Base-by-base conservation (phyloP, 768 basidiomycete genomes). In the Boletales sp. region DNA sequence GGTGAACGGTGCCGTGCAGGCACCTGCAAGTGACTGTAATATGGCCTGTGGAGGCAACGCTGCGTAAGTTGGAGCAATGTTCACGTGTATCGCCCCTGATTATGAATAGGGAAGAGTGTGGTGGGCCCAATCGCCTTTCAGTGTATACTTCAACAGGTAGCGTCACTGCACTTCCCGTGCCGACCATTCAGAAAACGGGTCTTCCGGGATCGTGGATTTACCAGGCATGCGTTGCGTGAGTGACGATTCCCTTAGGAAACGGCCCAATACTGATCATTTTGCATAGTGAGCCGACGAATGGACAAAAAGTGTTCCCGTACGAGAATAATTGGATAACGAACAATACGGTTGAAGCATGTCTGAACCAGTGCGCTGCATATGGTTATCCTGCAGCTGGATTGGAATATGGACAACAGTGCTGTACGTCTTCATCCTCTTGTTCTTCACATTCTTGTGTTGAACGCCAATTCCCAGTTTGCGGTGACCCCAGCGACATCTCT, bases 21-120 rank as follows among this genome's bases (percentile, higher is more conserved):
- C 76, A 0, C 53, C 71, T 1, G 75, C 77, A 2, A 65, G 70
- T 4, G 74, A 75, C 33, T 94, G 92, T 61, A 80, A 77, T 62
- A 88, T 86, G 85, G 75, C 73, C 0, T 94, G 92, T 53, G 76
- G 76, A 15, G 92, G 89, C 19, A 84, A 82, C 50, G 35, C 79
- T 11, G 73, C 78, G 87, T 86, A 55, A 57, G 83, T 63, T 0
- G 37, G 35, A 25, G 31, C 0, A 41, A 14, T 41, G 14, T 35
- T 17, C 47, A 12, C 35, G 6, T 12, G 25, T 28, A 19, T 35
- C 53, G n/a, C 53, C 32, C n/a, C 45, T 56, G n/a, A 53, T 48
- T 35, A 51, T 28, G 25, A 50, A 41, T 51, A 84, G 83, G 12
- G 75, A 85, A 63, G 79, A 81, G 37, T 91, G 88, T 54, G 89